Conservation (phyloP, 202 grass and related monocot genomes). For the Carex arenaria region DNA sequence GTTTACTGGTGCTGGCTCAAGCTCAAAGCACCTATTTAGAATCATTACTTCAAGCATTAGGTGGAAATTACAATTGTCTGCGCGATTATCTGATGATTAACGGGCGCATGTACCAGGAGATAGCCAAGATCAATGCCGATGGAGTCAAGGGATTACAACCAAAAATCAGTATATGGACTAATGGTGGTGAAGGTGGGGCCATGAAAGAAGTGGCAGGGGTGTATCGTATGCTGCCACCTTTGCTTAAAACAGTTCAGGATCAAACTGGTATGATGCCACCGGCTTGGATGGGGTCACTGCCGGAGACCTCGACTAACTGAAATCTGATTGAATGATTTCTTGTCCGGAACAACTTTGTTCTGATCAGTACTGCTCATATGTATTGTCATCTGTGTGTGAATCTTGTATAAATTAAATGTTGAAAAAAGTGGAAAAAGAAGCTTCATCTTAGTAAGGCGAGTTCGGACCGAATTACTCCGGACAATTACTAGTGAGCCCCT, state of each 20-base stretch:
- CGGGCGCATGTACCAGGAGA: constrained; percentile 47
- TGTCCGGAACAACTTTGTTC: too few relatives aligned
- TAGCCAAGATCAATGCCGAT: constrained; percentile 53
- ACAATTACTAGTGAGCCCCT: too few relatives aligned
- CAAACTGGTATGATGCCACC: constrained; percentile 74
- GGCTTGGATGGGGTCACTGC: constrained; percentile 60
- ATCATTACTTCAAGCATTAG: constrained; percentile 43
- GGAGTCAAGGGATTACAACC: constrained; percentile 55
- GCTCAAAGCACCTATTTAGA: constrained; percentile 49
- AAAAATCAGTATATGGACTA: constrained; percentile 73
- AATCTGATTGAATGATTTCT: too few relatives aligned
- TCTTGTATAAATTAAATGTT: too few relatives aligned
- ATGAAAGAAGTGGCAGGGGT: constrained; percentile 65
- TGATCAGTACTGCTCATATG: too few relatives aligned
- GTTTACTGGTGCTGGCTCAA: constrained; percentile 27
- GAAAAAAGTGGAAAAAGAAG: too few relatives aligned
- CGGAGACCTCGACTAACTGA: constrained; percentile 9
- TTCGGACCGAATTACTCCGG: too few relatives aligned
- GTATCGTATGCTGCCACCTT: constrained; percentile 66
- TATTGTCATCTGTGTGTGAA: too few relatives aligned
- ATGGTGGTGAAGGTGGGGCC: constrained; percentile 21
- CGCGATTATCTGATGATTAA: constrained; percentile 72
- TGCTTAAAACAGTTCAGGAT: constrained; percentile 61
- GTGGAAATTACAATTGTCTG: constrained; percentile 48
- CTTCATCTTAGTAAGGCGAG: too few relatives aligned